Conservation (phyloP, 2,329 filamentous ascomycete genomes). For the Elsinoe perseae region DNA sequence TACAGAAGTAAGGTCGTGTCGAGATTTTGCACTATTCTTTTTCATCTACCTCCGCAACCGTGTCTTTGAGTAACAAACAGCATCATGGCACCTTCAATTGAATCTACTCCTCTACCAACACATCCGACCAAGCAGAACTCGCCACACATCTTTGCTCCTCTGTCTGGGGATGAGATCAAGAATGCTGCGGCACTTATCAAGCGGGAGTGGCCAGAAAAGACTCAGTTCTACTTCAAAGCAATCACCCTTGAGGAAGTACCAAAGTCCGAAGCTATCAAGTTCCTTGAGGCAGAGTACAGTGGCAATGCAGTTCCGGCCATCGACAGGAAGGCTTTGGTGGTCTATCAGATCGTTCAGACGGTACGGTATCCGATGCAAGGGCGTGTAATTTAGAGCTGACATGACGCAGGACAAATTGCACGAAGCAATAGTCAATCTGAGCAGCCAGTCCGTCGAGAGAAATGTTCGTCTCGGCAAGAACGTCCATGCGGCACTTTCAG, state of each 20-base stretch:
- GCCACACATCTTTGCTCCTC: constrained; percentile 53
- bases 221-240: constrained; percentile 56
- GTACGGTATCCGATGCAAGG: too few relatives aligned
- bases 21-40: neutral
- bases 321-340: constrained; percentile 48
- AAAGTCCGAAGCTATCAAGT: constrained; percentile 19
- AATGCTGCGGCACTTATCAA: constrained; percentile 44
- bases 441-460: constrained; percentile 43
- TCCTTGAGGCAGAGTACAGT: constrained; percentile 19
- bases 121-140: constrained; percentile 22
- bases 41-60: neutral
- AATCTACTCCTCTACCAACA: constrained; percentile 20
- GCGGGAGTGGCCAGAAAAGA: constrained; percentile 47
- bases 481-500: constrained; percentile 50
- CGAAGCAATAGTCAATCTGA: constrained; percentile 52
- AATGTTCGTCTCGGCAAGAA: constrained; percentile 53
- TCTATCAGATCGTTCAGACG: constrained; percentile 54
- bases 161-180: constrained; percentile 51
- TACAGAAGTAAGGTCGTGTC: neutral
- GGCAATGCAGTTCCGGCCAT: constrained; percentile 51
- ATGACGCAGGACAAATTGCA: constrained; percentile 51
- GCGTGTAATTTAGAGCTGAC: constrained; percentile 14
- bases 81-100: constrained; percentile 7
- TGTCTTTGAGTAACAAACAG: neutral
- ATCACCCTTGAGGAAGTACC: constrained; percentile 40